Conservation (phyloP, 176 grass and related monocot genomes). For the Triticum urartu region DNA sequence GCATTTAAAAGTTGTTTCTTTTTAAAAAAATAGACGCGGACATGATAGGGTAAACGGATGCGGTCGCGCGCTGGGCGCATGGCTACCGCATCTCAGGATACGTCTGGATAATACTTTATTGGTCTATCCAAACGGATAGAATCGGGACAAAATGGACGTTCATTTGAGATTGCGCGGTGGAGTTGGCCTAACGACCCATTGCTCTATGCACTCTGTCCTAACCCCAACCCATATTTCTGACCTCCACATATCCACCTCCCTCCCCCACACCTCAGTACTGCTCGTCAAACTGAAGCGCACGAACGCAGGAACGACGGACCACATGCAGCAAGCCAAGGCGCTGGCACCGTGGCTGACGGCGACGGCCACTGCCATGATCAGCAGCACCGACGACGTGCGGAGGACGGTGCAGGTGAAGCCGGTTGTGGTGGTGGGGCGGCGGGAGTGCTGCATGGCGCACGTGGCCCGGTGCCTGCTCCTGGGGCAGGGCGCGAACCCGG, state of each 20-base stretch:
- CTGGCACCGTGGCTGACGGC: neutral
- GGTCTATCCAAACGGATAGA: too few species aligned
- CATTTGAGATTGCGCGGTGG: too few species aligned
- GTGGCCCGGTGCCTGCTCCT: constrained; percentile 61
- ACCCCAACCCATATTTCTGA: neutral
- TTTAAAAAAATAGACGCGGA: too few species aligned
- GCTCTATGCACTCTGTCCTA: neutral
- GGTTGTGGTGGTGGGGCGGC: constrained; percentile 67
- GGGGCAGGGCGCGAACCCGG: constrained; percentile 58
- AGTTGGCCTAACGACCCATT: neutral
- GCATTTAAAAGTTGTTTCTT: too few species aligned
- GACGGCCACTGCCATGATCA: too few species aligned
- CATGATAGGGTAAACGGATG: too few species aligned
- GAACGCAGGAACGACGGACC: neutral
- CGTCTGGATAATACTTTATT: too few species aligned
- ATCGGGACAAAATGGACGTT: too few species aligned
- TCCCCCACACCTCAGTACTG: neutral
- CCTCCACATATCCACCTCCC: neutral
- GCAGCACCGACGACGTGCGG: constrained; percentile 24
- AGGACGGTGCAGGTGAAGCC: constrained; percentile 57
- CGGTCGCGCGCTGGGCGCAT: too few species aligned
- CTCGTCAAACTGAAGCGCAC: constrained; percentile 1
- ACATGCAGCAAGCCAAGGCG: neutral
- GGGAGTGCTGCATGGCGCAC: constrained; percentile 75
- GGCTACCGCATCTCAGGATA: too few species aligned